Evolutionary conservation across 352 stramenopile genomes (phyloP), one percentile per base, ranked within the genome.

Genomic region (Globisporangium echinulatum): DNA sequence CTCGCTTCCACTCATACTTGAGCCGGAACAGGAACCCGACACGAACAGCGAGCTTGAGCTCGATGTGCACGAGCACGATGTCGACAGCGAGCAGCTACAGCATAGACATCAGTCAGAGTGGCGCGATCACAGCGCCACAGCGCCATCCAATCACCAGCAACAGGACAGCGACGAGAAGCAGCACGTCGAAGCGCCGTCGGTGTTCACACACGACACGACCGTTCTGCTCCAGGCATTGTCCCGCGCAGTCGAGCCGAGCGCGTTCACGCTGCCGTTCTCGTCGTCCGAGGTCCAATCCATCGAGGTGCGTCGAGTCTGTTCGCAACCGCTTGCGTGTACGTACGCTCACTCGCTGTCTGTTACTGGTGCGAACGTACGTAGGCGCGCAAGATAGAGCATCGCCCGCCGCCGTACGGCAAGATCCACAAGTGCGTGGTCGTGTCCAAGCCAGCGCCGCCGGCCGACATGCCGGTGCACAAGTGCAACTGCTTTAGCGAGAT

Each of bases 341-440:
- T 53, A 33, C 13, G 15, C 14, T 15, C 39, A 8, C 14, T 33
- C 25, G 25, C 25, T 33, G 25, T 33, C 25, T 33, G 25, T 33
- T 33, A 33, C 25, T 33, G 25, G 25, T 33, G 25, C 25, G 25
- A 33, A 10, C 37, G 2, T 1, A 49, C 11, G 4, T 47, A 84
- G 68, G 71, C 75, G n/a, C 81, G 81, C 36, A 69, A 75, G 56
- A 55, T 74, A 14, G 66, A 73, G 58, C 73, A 76, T 9, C 68
- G 77, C 1, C 83, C 83, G 13, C 79, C 79, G 7, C 72, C 70
- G 15, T 93, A 84, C 51, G 72, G 75, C 7, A 83, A 77, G 55
- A 89, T 88, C 56, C 70, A 51, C 63, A 87, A 87, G 62, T 90
- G 81, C 49, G 79, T 93, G 43, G 87, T 90, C 58, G 64, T 91